Conservation (phyloP, 208 protist genomes). For the Acanthamoeba healyi region DNA sequence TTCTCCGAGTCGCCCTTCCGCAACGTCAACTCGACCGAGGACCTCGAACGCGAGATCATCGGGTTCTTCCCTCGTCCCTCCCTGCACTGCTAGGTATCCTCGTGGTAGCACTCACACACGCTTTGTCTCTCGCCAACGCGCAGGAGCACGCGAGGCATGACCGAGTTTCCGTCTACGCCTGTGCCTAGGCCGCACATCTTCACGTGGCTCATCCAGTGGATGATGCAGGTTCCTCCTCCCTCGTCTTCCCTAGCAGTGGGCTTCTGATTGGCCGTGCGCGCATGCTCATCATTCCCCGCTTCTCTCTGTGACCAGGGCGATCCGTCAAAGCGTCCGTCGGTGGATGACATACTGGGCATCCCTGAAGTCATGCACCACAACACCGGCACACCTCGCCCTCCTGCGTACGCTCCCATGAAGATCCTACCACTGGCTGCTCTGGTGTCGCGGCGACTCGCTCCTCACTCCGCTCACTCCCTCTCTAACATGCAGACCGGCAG, state of each 20-base stretch:
- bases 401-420: not conserved
- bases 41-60: constrained; percentile 40
- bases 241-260: not conserved
- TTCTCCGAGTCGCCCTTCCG: constrained; percentile 63
- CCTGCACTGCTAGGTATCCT: too few species aligned
- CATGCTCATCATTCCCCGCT: too few species aligned
- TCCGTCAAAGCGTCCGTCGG: not conserved
- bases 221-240: constrained; percentile 35
- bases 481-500: not conserved
- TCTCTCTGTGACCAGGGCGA: not conserved
- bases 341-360: not conserved
- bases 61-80: not conserved
- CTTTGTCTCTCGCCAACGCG: too few species aligned
- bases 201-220: constrained; percentile 35
- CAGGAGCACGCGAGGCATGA: not conserved
- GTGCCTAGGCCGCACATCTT: not conserved
- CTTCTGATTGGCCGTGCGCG: too few species aligned
- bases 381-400: not conserved
- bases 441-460: too few species aligned
- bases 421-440: not conserved
- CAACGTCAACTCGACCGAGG: not conserved
- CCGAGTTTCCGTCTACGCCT: not conserved
- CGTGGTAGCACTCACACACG: too few species aligned
- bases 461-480: not conserved
- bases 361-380: constrained; percentile 34